These are phyloP conservation scores for Cladophialophora chaetospira DNA, from an alignment of 2,329 filamentous ascomycete genomes.

Conservation along the genomic window DNA sequence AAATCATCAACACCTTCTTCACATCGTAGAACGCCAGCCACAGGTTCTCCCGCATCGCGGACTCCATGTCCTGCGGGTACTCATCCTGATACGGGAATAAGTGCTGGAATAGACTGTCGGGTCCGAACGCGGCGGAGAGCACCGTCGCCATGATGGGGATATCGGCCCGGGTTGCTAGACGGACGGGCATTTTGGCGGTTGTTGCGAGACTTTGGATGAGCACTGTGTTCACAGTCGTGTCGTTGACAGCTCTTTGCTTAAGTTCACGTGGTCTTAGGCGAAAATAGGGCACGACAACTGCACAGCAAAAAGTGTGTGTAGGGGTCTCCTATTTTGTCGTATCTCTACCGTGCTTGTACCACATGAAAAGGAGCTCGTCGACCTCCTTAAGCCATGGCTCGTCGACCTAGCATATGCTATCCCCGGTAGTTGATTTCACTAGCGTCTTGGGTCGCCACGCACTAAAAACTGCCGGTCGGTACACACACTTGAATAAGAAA, in stretches of 20 bases:
- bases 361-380: too few relatives aligned
- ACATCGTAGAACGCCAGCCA: slow-evolving; percentile 21
- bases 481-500: too few relatives aligned
- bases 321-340: too few relatives aligned
- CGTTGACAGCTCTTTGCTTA: not conserved
- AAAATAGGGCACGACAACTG: too few relatives aligned
- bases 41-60: slow-evolving; percentile 14
- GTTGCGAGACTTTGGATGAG: not conserved
- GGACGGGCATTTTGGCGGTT: slow-evolving; percentile 22
- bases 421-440: too few relatives aligned
- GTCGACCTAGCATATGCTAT: too few relatives aligned
- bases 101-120: slow-evolving; percentile 16
- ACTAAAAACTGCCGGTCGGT: too few relatives aligned
- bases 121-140: slow-evolving; percentile 21
- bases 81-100: slow-evolving; percentile 22
- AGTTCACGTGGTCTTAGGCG: not conserved
- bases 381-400: too few relatives aligned
- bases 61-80: slow-evolving; percentile 17
- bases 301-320: too few relatives aligned
- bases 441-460: too few relatives aligned
- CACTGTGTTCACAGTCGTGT: not conserved
- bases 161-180: slow-evolving; percentile 17
- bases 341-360: too few relatives aligned
- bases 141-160: slow-evolving; percentile 24
- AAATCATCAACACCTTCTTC: slow-evolving; percentile 20